phyloP scores from a whole-genome alignment of 2,329 filamentous ascomycete genomes.

The Apiospora sp. region DNA sequence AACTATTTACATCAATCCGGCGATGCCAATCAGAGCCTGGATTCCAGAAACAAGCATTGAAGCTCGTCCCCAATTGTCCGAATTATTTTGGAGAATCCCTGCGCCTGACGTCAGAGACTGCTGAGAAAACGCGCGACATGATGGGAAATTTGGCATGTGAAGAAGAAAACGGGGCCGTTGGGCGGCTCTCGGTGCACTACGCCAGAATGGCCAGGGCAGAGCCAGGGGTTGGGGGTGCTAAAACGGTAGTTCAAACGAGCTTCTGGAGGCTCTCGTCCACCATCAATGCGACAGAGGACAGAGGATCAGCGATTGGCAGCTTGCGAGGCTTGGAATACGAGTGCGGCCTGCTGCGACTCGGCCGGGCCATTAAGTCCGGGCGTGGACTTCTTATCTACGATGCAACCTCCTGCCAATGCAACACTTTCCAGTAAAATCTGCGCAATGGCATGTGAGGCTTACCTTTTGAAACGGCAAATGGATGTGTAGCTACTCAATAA shows the following conservation, averaged over 20 bases:
- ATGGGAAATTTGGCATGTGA: background rate
- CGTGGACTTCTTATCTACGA: background rate
- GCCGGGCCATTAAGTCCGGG: constrained; percentile 2
- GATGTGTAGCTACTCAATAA: background rate
- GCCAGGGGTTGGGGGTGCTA: background rate
- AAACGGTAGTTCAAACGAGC: background rate
- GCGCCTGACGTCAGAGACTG: constrained; percentile 11
- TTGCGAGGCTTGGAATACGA: background rate
- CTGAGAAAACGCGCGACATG: background rate
- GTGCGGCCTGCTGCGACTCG: background rate
- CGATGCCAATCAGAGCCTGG: background rate
- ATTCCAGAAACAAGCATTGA: constrained; percentile 8
- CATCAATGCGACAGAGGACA: constrained; percentile 4
- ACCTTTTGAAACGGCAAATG: background rate
- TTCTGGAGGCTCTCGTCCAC: background rate
- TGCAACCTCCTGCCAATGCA: background rate
- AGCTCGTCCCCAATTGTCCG: background rate
- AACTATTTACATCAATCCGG: background rate
- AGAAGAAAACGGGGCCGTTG: background rate
- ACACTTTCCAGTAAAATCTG: background rate
- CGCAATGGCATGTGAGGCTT: background rate
- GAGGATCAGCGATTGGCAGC: background rate
- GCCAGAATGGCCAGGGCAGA: background rate
- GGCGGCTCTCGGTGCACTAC: background rate
- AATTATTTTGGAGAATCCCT: constrained; percentile 4